These are phyloP conservation scores for Trichosporon sp. DNA, from an alignment of 1,284 basidiomycete genomes.

Conservation along the genomic window DNA sequence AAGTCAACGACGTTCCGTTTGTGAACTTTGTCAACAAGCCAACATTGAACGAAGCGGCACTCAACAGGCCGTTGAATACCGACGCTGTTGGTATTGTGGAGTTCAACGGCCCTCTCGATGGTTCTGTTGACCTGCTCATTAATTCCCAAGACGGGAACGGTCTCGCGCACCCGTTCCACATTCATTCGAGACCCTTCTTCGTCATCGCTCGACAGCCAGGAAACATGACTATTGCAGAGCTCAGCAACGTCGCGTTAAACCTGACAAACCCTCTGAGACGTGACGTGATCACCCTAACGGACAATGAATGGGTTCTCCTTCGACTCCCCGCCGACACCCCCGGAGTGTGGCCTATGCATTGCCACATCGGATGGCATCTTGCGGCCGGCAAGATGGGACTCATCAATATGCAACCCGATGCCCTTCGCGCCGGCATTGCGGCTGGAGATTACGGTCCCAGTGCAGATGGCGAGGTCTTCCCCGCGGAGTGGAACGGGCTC, in stretches of 20 bases:
- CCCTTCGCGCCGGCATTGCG: not conserved
- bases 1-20: slow-evolving; percentile 43
- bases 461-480: not conserved
- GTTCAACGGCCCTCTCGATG: slow-evolving; percentile 34
- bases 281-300: slow-evolving; percentile 49
- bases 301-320: slow-evolving; percentile 39
- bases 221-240: slow-evolving; percentile 30
- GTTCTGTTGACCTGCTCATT: slow-evolving; percentile 43
- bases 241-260: slow-evolving; percentile 26
- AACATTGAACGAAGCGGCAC: not conserved
- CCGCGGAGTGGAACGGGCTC: slow-evolving; percentile 7
- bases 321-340: slow-evolving; percentile 37
- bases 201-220: slow-evolving; percentile 48
- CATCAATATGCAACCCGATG: slow-evolving; percentile 15
- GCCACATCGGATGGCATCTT: slow-evolving; percentile 43
- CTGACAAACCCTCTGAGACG: slow-evolving; percentile 51
- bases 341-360: slow-evolving; percentile 40
- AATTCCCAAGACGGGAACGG: slow-evolving; percentile 47
- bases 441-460: not conserved
- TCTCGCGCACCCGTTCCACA: slow-evolving; percentile 53
- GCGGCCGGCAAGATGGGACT: slow-evolving; percentile 31
- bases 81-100: slow-evolving; percentile 32
- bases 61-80: slow-evolving; percentile 34
- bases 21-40: slow-evolving; percentile 48
- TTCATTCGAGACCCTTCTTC: slow-evolving; percentile 42